These are phyloP conservation scores for Cystobasidiaceae sp. DNA, from an alignment of 1,284 basidiomycete species.

Conservation along the genomic window DNA sequence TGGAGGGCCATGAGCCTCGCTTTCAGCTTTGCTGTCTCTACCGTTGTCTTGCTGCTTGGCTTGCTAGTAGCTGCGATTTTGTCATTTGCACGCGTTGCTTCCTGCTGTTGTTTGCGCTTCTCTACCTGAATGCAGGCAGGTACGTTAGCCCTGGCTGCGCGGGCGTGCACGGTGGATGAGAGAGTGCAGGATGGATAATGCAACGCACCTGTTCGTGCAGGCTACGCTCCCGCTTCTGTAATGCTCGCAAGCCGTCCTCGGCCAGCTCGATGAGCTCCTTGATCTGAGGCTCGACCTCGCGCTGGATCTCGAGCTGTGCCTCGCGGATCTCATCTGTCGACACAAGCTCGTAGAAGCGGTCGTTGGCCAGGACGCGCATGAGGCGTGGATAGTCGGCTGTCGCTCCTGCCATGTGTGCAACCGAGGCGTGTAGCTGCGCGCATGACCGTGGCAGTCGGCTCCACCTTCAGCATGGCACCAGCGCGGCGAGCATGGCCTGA, in stretches of 20 bases:
- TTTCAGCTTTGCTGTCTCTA: constrained; percentile 14
- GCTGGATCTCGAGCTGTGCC: constrained; percentile 33
- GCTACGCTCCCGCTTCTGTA: constrained; percentile 34
- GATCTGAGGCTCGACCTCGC: constrained; percentile 39
- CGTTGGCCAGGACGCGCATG: not conserved
- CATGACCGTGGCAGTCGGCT: too few species aligned
- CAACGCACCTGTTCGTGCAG: constrained; percentile 31
- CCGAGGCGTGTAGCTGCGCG: constrained; percentile 20
- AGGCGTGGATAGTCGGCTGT: constrained; percentile 13
- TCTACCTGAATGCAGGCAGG: constrained; percentile 4
- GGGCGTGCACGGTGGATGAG: not conserved
- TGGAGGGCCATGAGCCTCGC: constrained; percentile 27
- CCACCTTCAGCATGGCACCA: not conserved
- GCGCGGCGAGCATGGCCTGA: not conserved
- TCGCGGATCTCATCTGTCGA: constrained; percentile 33
- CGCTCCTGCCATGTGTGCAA: not conserved
- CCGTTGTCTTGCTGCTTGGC: not conserved
- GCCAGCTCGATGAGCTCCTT: constrained; percentile 35
- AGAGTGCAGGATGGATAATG: not conserved
- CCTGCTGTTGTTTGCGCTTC: constrained; percentile 21
- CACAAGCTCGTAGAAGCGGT: constrained; percentile 33
- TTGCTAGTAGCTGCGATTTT: too few species aligned
- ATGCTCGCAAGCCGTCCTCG: constrained; percentile 33
- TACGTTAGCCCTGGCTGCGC: not conserved
- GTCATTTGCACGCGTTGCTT: too few species aligned